Conservation (phyloP, 2,329 filamentous ascomycete species). For the Blumeriella jaapii region DNA sequence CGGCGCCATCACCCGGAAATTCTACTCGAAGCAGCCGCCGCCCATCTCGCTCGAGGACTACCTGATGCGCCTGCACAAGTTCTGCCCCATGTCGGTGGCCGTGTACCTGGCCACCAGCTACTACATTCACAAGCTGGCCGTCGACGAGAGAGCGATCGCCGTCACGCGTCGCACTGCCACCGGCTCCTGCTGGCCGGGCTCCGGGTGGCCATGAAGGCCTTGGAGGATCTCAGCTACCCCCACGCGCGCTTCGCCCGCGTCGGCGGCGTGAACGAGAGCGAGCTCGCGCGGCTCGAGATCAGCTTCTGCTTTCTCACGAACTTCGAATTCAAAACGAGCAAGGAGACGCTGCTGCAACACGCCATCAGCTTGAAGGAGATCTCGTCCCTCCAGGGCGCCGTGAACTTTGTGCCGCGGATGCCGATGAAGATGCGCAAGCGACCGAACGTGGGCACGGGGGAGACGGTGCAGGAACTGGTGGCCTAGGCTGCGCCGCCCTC, state of each 20-base stretch:
- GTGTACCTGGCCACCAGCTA: conserved; percentile 84
- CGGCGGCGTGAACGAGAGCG: conserved; percentile 71
- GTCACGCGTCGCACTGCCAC: conserved; percentile 78
- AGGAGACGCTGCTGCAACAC: conserved; percentile 41
- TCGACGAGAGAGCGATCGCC: conserved; percentile 65
- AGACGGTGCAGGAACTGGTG: conserved; percentile 21
- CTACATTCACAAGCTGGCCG: conserved; percentile 75
- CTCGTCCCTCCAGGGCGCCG: conserved; percentile 24
- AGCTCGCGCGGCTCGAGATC: conserved; percentile 78
- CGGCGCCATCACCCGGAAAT: conserved; percentile 78
- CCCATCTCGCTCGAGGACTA: conserved; percentile 78
- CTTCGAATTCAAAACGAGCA: conserved; percentile 62
- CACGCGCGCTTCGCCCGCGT: conserved; percentile 77
- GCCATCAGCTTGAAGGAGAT: conserved; percentile 32
- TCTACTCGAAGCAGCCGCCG: conserved; percentile 81
- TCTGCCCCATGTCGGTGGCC: conserved; percentile 85
- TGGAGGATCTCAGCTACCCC: conserved; percentile 86
- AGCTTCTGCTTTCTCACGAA: conserved; percentile 80
- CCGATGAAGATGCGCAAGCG: conserved; percentile 19
- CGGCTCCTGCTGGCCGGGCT: conserved; percentile 74
- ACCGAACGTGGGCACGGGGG: conserved; percentile 14
- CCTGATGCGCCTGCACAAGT: conserved; percentile 73
- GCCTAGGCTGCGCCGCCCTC: no score
- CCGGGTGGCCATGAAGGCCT: conserved; percentile 80
- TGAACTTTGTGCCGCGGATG: conserved; percentile 25